Conservation (phyloP, 768 basidiomycete species). For the Lepiota subincarnata region DNA sequence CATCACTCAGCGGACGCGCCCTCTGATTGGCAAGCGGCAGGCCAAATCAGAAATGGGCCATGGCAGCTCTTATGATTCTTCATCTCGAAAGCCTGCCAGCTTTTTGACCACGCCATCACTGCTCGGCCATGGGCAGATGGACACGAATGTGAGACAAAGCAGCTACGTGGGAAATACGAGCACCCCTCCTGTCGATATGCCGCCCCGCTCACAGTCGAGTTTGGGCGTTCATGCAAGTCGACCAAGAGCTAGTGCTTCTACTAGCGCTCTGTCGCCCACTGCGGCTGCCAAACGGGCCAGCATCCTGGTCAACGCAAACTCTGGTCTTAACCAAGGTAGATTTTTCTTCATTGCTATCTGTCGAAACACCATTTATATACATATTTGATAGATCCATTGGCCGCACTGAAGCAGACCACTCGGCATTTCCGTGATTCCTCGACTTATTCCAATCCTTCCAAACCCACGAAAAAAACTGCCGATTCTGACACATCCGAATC, state of each 20-base stretch:
- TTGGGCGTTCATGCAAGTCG: constrained; percentile 30
- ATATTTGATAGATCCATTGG: constrained; percentile 9
- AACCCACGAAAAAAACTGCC: background rate
- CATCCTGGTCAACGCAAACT: constrained; percentile 28
- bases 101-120: constrained; percentile 20
- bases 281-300: constrained; percentile 51
- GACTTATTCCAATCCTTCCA: constrained; percentile 20
- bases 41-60: constrained; percentile 42
- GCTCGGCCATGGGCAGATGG: constrained; percentile 23
- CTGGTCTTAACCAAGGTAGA: constrained; percentile 24
- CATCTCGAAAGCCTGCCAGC: constrained; percentile 16
- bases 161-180: constrained; percentile 7
- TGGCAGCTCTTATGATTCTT: constrained; percentile 22
- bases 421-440: constrained; percentile 26
- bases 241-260: constrained; percentile 51
- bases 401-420: constrained; percentile 16
- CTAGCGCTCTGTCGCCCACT: constrained; percentile 52
- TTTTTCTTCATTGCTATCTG: background rate
- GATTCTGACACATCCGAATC: constrained; percentile 18
- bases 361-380: background rate
- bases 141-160: constrained; percentile 6
- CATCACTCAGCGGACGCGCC: constrained; percentile 14
- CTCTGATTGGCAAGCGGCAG: constrained; percentile 19
- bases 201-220: constrained; percentile 32
- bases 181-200: constrained; percentile 12